Evolutionary conservation across 371 early-diverging fungal genomes (phyloP).

Genomic region (Mucor indicus): DNA sequence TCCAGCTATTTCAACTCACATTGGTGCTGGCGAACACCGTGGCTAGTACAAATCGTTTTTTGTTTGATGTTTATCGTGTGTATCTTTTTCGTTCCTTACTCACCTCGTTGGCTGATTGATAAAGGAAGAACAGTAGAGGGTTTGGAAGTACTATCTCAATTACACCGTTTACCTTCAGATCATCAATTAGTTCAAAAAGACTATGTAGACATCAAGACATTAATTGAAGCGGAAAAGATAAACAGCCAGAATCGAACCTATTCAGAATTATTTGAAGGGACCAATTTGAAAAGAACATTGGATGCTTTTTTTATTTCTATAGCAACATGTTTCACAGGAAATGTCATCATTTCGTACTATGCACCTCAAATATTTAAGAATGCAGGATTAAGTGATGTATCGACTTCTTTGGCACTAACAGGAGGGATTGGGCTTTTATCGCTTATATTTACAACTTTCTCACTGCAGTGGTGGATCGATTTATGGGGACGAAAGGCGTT

Average conservation of each 20-base stretch:
- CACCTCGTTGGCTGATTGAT: slow-evolving; percentile 58
- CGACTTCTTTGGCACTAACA: slow-evolving; percentile 33
- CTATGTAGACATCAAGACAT: slow-evolving; percentile 28
- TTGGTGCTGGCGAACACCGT: slow-evolving; percentile 43
- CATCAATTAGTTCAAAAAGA: slow-evolving; percentile 27
- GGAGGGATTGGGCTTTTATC: slow-evolving; percentile 39
- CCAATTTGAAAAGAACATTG: slow-evolving; percentile 26
- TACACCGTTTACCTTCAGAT: slow-evolving; percentile 26
- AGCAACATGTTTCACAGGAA: slow-evolving; percentile 63
- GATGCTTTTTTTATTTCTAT: slow-evolving; percentile 48
- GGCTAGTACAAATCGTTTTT: slow-evolving; percentile 25
- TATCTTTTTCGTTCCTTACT: slow-evolving; percentile 36
- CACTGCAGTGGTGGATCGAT: slow-evolving; percentile 53
- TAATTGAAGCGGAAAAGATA: slow-evolving; percentile 29
- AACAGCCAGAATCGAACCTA: slow-evolving; percentile 25
- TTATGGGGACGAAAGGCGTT: slow-evolving; percentile 39
- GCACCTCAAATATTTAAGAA: slow-evolving; percentile 38
- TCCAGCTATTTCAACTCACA: slow-evolving; percentile 22
- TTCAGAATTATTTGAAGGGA: slow-evolving; percentile 31
- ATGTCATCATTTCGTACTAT: slow-evolving; percentile 53
- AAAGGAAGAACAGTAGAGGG: slow-evolving; percentile 39
- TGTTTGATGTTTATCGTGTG: slow-evolving; percentile 9
- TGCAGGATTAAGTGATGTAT: slow-evolving; percentile 34
- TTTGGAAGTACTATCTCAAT: slow-evolving; percentile 23
- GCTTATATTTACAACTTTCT: slow-evolving; percentile 48